Base-by-base conservation (phyloP, 805 yeast genomes). In the Metschnikowia hibisci region DNA sequence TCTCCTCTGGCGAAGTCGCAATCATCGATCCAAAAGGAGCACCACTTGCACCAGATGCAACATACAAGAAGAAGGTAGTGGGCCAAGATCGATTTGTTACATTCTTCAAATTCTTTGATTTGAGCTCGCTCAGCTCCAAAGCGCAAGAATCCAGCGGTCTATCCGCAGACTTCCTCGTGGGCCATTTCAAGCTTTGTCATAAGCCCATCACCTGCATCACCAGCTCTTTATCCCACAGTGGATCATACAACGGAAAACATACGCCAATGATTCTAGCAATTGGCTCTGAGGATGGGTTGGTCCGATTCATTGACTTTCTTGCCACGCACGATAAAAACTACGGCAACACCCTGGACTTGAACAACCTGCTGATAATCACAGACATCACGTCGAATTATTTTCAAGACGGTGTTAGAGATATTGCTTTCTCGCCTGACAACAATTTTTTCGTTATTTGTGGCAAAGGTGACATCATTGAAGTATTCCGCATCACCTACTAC, bases 211-310 rank as follows among this genome's bases (percentile, higher is more conserved):
- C 87, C 0, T 51, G 67, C 23, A 64, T 70, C 9, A 54, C 65
- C 4, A 62, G 70, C 10, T 65, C 72, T 0, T 43, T 64, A 9
- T 55, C 63, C 1, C 51, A 56, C 34, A 47, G 41, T 22, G 35
- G 32, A 3, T 27, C 41, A 3, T 27, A 18, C 59, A 62, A 45
- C 56, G 23, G 32, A 3, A 28, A 37, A 2, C 44, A 38, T 14
- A 77, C 51, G 72, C 87, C 58, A 37, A 59, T 59, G 52, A 54
- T 76, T 5, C 41, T 77, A 6, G 76, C 80, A 0, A 56, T 80
- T n/a, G 77, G 84, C 0, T 67, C 80, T 6, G 84, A 79, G 47
- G 88, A 83, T 55, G 93, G 89, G 2, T 75, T 74, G 47, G 63
- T 81, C 20, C 63, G 84, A 36, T 52, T 84, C 13, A 64, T 84